Conservation (phyloP, 2,329 filamentous ascomycete genomes). For the Xylaria sp. region DNA sequence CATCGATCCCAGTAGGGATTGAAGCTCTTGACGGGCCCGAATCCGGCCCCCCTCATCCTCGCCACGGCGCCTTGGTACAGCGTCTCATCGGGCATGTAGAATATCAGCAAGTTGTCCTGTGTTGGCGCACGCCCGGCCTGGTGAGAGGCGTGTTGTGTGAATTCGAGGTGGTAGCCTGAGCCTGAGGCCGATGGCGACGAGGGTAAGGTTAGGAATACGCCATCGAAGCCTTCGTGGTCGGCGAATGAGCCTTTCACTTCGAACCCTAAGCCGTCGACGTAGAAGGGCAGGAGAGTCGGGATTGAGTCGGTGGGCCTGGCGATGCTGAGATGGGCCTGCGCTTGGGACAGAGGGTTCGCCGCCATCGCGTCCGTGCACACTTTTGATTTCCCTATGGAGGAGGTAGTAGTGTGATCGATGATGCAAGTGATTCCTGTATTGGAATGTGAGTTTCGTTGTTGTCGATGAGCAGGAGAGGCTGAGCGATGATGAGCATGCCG, state of each 20-base stretch:
- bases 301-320: constrained; percentile 38
- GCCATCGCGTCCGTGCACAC: constrained; percentile 6
- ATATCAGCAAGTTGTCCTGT: constrained; percentile 35
- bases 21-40: constrained; percentile 35
- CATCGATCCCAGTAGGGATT: constrained; percentile 38
- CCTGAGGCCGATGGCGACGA: constrained; percentile 16
- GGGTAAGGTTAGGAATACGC: constrained; percentile 27
- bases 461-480: constrained; percentile 6
- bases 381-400: neutral
- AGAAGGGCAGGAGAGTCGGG: constrained; percentile 34
- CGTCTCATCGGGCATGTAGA: constrained; percentile 32
- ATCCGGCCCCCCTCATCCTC: constrained; percentile 32
- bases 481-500: constrained; percentile 17
- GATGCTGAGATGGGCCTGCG: constrained; percentile 34
- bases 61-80: constrained; percentile 28
- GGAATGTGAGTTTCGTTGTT: neutral
- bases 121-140: constrained; percentile 36
- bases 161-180: constrained; percentile 36
- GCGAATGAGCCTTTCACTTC: constrained; percentile 22
- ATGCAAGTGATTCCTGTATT: neutral
- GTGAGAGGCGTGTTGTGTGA: constrained; percentile 32
- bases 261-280: constrained; percentile 35
- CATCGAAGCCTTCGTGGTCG: constrained; percentile 35
- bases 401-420: neutral
- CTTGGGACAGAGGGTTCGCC: constrained; percentile 26